Percentiles rank a stretch among this genome's conserved stretches.
Evolutionary conservation across 306 rosid genomes (phyloP).

Genomic region (Begonia masoniana): DNA sequence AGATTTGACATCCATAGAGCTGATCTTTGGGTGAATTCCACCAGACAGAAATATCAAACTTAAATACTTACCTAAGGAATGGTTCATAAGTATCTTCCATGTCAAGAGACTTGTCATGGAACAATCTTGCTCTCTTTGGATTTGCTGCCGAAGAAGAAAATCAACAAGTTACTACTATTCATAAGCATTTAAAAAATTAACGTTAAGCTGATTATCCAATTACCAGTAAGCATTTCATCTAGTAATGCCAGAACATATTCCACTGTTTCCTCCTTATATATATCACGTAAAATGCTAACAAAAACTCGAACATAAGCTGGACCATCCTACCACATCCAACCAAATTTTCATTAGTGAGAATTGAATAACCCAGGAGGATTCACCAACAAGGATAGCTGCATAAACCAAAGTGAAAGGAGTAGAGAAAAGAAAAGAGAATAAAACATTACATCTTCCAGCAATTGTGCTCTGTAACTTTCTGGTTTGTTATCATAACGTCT

Average conservation of each 20-base stretch:
- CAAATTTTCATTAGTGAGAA: background rate
- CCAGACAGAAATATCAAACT: too few species aligned
- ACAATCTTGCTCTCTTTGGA: conserved; percentile 78
- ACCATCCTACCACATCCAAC: conserved; percentile 59
- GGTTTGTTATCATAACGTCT: conserved; percentile 84
- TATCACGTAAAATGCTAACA: conserved; percentile 69
- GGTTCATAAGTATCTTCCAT: conserved; percentile 76
- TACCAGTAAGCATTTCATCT: conserved; percentile 90
- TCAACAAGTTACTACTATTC: conserved; percentile 6
- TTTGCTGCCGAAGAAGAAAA: conserved; percentile 44
- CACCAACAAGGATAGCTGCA: too few species aligned
- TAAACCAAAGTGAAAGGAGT: background rate
- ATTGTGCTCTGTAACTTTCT: conserved; percentile 71
- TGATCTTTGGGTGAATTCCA: too few species aligned
- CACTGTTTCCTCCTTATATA: conserved; percentile 85
- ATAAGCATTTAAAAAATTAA: background rate
- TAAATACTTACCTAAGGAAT: conserved; percentile 60
- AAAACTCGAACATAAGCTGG: conserved; percentile 79
- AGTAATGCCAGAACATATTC: conserved; percentile 82
- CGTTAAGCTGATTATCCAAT: conserved; percentile 8
- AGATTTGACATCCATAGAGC: too few species aligned
- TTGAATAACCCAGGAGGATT: too few species aligned
- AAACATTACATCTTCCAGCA: conserved; percentile 65
- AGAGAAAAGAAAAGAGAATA: background rate
- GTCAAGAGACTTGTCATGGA: conserved; percentile 71